Conservation (phyloP, 768 basidiomycete genomes). For the Tulasnella calospora region DNA sequence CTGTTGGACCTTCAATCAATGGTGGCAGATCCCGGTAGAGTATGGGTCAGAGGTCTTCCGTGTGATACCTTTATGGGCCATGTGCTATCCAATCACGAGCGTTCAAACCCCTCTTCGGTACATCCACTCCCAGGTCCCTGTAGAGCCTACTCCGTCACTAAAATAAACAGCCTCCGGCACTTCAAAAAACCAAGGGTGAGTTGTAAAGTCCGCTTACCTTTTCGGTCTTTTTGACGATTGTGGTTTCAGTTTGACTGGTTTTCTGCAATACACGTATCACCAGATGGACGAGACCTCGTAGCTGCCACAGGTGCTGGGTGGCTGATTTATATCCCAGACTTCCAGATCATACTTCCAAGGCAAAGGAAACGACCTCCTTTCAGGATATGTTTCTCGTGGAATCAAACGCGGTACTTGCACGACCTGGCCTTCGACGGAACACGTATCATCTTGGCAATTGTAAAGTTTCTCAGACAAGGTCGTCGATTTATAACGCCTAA, state of each 20-base stretch:
- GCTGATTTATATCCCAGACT: neutral
- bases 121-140: too few species aligned
- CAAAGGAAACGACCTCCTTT: neutral
- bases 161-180: too few species aligned
- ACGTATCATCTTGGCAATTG: neutral
- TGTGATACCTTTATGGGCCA: too few species aligned
- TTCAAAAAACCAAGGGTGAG: too few species aligned
- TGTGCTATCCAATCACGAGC: too few species aligned
- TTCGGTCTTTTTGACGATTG: too few species aligned
- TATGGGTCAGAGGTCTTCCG: too few species aligned
- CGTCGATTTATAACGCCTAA: neutral
- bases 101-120: too few species aligned
- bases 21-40: neutral
- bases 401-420: neutral
- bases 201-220: too few species aligned
- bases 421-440: slow-evolving; percentile 16
- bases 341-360: neutral
- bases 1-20: neutral
- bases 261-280: slow-evolving; percentile 39
- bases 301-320: slow-evolving; percentile 28
- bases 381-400: neutral
- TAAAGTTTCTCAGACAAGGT: neutral
- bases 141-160: too few species aligned
- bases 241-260: neutral
- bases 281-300: slow-evolving; percentile 38